Evolutionary conservation across 441 rosid genomes (phyloP).

Genomic region (Breynia disticha): DNA sequence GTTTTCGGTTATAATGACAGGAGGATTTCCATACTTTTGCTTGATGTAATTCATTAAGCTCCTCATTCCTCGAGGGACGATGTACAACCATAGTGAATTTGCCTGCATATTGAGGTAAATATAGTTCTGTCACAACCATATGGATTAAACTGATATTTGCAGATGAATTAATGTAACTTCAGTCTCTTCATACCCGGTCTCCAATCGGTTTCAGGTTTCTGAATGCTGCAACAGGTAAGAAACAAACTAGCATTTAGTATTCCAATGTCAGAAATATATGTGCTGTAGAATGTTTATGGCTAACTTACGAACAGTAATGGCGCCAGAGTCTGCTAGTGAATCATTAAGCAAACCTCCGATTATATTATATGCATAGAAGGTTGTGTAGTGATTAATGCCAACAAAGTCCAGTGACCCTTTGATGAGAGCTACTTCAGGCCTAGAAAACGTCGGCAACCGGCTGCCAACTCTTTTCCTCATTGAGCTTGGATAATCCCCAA

Average conservation of each 20-base stretch:
- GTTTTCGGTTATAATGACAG: conserved; percentile 76
- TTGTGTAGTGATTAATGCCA: conserved; percentile 94
- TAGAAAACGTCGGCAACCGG: conserved; percentile 62
- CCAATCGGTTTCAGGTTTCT: conserved; percentile 45
- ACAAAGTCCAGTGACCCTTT: conserved; percentile 91
- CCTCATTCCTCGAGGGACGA: conserved; percentile 84
- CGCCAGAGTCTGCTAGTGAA: conserved; percentile 60
- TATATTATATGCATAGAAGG: conserved; percentile 47
- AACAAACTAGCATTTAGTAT: neutral
- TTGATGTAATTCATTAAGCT: conserved; percentile 85
- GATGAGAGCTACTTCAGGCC: conserved; percentile 43
- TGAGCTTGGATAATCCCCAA: conserved; percentile 86
- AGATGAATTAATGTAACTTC: no score
- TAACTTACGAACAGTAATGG: conserved; percentile 60
- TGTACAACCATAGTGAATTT: conserved; percentile 85
- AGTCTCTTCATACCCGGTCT: conserved; percentile 43
- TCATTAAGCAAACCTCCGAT: conserved; percentile 40
- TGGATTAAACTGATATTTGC: no score
- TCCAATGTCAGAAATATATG: neutral
- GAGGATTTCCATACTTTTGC: conserved; percentile 68
- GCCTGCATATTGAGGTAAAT: conserved; percentile 38
- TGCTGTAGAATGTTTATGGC: neutral
- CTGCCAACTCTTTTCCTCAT: conserved; percentile 66
- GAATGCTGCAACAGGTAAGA: conserved; percentile 44
- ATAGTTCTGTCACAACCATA: no score